Conservation (phyloP, 2,329 filamentous ascomycete species). For the Epichloe sibirici region DNA sequence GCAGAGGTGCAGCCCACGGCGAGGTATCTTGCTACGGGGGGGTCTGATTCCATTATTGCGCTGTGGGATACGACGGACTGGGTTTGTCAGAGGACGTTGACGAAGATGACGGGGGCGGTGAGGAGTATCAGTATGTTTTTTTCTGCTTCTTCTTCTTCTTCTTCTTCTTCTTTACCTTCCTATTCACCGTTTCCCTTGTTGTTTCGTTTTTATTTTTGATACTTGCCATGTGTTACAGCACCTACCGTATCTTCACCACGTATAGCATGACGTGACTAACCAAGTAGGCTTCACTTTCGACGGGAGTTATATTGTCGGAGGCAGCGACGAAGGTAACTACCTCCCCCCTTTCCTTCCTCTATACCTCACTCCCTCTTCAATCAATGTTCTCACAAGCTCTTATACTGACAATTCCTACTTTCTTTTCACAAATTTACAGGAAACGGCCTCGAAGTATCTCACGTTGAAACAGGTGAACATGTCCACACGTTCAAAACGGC, state of each 20-base stretch:
- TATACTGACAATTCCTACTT: too few relatives aligned
- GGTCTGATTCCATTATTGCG: conserved; percentile 61
- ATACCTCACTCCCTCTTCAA: neutral
- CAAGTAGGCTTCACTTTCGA: conserved; percentile 60
- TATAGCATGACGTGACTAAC: neutral
- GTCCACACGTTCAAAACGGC: conserved; percentile 60
- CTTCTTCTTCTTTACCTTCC: neutral
- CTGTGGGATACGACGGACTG: conserved; percentile 70
- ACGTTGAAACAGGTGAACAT: conserved; percentile 62
- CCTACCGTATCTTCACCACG: too few relatives aligned
- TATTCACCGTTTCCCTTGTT: neutral
- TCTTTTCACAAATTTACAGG: conserved; percentile 21
- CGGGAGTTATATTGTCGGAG: conserved; percentile 61
- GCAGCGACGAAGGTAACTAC: conserved; percentile 54
- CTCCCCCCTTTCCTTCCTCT: neutral
- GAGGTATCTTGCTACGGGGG: conserved; percentile 61
- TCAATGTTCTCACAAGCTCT: too few relatives aligned
- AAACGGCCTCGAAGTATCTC: conserved; percentile 54
- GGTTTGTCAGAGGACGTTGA: conserved; percentile 62
- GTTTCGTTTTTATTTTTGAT: neutral
- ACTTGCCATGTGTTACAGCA: neutral
- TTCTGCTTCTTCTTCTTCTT: neutral
- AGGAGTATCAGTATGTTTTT: conserved; percentile 47
- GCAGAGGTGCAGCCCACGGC: conserved; percentile 60
- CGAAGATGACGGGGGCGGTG: conserved; percentile 56